Base-by-base conservation (phyloP, 106 monocot species). In the Cymbidium sinense region DNA sequence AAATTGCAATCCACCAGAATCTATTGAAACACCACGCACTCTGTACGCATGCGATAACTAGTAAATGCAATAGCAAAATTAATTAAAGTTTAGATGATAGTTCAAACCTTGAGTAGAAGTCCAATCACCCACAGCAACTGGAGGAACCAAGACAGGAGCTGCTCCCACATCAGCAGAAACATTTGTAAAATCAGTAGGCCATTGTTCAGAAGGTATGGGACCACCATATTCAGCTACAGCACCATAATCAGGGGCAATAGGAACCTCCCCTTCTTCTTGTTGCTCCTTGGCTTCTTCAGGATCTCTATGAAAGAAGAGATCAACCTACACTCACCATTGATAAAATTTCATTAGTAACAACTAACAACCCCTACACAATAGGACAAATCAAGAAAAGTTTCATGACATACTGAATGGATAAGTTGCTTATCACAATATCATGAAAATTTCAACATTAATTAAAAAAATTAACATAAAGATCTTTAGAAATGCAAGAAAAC, bases 291-390 rank as follows among this genome's bases (percentile, higher is more conserved):
- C 80, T 41, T 91, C 91, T 72, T 91, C 94, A 41, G 94, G 94
- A 43, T 94, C 91, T 28, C 94, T 84, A 75, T 89, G 91, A 84
- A 94, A 94, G 50, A 94, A 94, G 34, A 94, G 81, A 81, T 94
- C 91, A 51, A 94, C 94, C 94, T 94, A 77, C 78, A 65, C 10
- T 35, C 21, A 77, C 21, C 27, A 67, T 17, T 11, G n/a, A 65
- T 20, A 41, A 29, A 67, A 19, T 3, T 41, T 28, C 13, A 64
- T 64, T 31, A 65, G 36, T 23, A 17, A 47, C 47, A 17, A 47
- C 47, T 47, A 13, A 47, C 11, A 47, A 13, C 47, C 11, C n/a
- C n/a, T n/a, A 47, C 47, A 47, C 13, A 1, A 47, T 13, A 47
- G 15, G 13, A 47, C 11, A 47, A 13, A 13, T 47, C 13, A 47